Conservation (phyloP, 441 rosid species). For the Mallotus japonicus region DNA sequence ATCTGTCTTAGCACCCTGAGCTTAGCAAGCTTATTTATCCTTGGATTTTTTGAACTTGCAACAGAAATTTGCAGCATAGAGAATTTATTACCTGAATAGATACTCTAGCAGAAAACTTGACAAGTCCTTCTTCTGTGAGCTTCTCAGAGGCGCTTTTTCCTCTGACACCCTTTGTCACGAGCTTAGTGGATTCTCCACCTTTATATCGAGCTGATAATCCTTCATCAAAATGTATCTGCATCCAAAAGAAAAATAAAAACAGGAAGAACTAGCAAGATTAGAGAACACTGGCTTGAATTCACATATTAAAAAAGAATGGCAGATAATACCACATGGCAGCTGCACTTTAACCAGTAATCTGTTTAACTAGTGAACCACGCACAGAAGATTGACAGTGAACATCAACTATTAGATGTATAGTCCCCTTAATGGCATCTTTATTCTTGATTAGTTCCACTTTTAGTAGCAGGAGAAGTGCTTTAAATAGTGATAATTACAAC, state of each 20-base stretch:
- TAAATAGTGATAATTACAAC: background rate
- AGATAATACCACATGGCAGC: background rate
- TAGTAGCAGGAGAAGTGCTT: background rate
- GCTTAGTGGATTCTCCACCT: constrained; percentile 80
- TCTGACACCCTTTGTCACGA: constrained; percentile 70
- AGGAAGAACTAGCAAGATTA: constrained; percentile 1
- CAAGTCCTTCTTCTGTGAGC: constrained; percentile 85
- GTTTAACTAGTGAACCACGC: background rate
- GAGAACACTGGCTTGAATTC: constrained; percentile 1
- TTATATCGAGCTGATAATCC: constrained; percentile 80
- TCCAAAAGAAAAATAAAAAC: constrained; percentile 29
- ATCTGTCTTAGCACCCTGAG: background rate
- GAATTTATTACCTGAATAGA: constrained; percentile 66
- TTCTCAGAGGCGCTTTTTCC: constrained; percentile 80
- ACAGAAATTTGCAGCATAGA: constrained; percentile 5
- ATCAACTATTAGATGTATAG: background rate
- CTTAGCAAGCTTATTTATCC: constrained; percentile 9
- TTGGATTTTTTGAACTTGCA: constrained; percentile 10
- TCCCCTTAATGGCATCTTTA: background rate
- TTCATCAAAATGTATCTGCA: constrained; percentile 94
- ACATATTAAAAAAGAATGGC: background rate
- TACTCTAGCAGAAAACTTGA: constrained; percentile 82
- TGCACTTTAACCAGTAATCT: background rate
- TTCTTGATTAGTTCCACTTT: background rate
- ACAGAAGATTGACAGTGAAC: background rate